Evolutionary conservation across 139 green algal species (phyloP).

Genomic region (Chlorella vulgaris): DNA sequence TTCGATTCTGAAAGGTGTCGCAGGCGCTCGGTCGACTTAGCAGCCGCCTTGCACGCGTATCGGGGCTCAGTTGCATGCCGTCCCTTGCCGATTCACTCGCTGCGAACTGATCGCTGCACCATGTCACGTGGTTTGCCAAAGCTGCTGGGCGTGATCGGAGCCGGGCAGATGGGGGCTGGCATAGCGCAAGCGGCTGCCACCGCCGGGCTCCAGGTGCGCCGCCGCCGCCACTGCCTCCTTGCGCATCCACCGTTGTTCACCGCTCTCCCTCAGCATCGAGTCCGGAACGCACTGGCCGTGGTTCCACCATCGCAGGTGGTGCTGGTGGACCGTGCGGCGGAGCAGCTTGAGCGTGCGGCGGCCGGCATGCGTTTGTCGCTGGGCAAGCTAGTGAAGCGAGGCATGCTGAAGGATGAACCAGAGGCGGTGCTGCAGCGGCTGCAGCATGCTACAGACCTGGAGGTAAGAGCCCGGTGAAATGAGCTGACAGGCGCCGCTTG

Average conservation of each 20-base stretch:
- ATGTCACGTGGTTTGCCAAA: conserved; percentile 15
- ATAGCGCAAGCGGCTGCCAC: conserved; percentile 72
- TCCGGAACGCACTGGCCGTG: too few relatives aligned
- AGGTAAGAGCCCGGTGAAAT: too few relatives aligned
- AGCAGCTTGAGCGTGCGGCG: conserved; percentile 20
- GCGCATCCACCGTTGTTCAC: too few relatives aligned
- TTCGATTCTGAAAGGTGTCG: too few relatives aligned
- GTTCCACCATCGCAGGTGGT: conserved; percentile 8
- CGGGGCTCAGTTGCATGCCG: too few relatives aligned
- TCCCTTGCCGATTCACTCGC: not conserved
- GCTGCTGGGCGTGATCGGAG: conserved; percentile 68
- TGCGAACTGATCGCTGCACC: too few relatives aligned
- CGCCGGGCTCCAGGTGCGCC: conserved; percentile 45
- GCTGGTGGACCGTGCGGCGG: conserved; percentile 40
- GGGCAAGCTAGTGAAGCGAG: conserved; percentile 16
- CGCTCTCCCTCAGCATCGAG: too few relatives aligned
- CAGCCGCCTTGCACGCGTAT: too few relatives aligned
- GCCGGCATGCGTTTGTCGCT: conserved; percentile 18
- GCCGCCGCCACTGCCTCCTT: not conserved
- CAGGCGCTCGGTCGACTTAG: too few relatives aligned
- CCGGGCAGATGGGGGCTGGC: conserved; percentile 79
- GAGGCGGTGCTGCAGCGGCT: conserved; percentile 12
- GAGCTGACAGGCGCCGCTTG: too few relatives aligned
- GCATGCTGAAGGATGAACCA: not conserved
- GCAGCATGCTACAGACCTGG: conserved; percentile 17